Percentiles rank a stretch among this genome's conserved stretches.
These are phyloP conservation scores for Cryptococcus neoformans DNA, from an alignment of 1,284 basidiomycete genomes.

Conservation along the genomic window DNA sequence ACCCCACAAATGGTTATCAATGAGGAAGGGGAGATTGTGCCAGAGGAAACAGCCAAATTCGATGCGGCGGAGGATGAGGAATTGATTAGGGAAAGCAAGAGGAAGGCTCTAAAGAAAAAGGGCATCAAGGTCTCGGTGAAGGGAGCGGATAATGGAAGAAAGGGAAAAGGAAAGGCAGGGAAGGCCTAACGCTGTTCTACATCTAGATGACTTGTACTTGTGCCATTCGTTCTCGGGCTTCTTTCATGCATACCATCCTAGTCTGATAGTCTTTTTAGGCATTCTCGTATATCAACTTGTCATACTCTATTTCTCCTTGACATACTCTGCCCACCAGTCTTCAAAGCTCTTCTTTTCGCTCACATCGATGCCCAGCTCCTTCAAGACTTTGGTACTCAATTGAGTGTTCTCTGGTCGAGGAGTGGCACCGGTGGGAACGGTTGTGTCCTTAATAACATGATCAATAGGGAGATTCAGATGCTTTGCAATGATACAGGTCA, in stretches of 20 bases:
- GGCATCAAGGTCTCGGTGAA: constrained; percentile 48
- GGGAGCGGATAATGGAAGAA: constrained; percentile 3
- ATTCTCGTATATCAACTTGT: background rate
- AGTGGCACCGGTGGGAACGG: constrained; percentile 30
- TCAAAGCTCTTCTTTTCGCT: constrained; percentile 35
- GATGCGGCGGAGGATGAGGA: constrained; percentile 48
- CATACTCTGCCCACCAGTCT: constrained; percentile 41
- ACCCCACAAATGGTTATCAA: constrained; percentile 29
- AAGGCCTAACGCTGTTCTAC: constrained; percentile 4
- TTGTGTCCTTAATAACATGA: constrained; percentile 41
- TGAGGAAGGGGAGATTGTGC: constrained; percentile 36
- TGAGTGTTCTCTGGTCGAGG: constrained; percentile 47
- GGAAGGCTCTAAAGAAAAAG: constrained; percentile 51
- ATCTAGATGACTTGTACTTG: constrained; percentile 1
- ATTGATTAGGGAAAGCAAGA: constrained; percentile 45
- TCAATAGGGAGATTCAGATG: constrained; percentile 35
- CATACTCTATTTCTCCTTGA: constrained; percentile 7
- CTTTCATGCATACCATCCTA: constrained; percentile 1
- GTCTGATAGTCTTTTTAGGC: constrained; percentile 1
- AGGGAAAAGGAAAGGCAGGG: constrained; percentile 17
- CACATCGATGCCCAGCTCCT: constrained; percentile 36
- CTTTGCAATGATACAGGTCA: constrained; percentile 45
- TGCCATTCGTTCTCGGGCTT: background rate
- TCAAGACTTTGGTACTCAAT: constrained; percentile 32
- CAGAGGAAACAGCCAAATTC: constrained; percentile 37